Evolutionary conservation across 768 basidiomycete species (phyloP), one percentile per base, ranked within the genome.

Genomic region (Roridomyces roridus): DNA sequence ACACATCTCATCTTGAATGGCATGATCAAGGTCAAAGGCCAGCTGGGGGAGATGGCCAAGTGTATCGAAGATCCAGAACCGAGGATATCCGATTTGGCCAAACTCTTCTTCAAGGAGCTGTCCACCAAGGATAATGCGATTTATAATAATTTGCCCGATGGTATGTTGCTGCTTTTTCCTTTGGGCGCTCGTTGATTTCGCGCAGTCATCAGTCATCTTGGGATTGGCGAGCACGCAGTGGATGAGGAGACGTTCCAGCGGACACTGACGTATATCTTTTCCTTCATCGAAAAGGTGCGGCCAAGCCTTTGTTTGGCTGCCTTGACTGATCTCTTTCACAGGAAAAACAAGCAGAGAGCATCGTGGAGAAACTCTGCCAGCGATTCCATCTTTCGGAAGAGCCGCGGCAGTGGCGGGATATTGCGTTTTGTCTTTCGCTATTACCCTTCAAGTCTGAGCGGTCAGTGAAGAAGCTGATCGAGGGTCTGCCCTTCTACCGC

Each of bases 11-110:
- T 98, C 68, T 76, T 99, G 59, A 98, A 98, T 66, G 96, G 96
- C 3, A 98, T 98, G 97, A 92, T 99, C 82, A 99, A 98, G 74
- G 96, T 98, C 64, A 98, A 99, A 74, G 97, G 97, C 2, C 96
- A 99, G 70, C 80, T 99, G 7, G 97, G 97, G 17, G 97, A 99
- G 80, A 98, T 99, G 96, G 97, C 96, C n/a, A 98, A 99, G 73
- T 98, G 97, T 69, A 75, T 98, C 7, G 95, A 98, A 74, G 96
- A 98, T 71, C 80, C 84, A 21, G 96, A 98, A 54, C 80, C 80
- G 42, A 75, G 96, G 14, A 90, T 99, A 56, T 85, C 91, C 17
- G 96, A 98, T 66, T 81, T 99, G 35, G 96, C 97, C n/a, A 96
- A 95, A 72, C 70, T 99, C 46, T 99, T 99, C 85, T 99, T 99